Base-by-base conservation (phyloP, 805 yeast species). In the Zygosaccharomyces lentus region DNA sequence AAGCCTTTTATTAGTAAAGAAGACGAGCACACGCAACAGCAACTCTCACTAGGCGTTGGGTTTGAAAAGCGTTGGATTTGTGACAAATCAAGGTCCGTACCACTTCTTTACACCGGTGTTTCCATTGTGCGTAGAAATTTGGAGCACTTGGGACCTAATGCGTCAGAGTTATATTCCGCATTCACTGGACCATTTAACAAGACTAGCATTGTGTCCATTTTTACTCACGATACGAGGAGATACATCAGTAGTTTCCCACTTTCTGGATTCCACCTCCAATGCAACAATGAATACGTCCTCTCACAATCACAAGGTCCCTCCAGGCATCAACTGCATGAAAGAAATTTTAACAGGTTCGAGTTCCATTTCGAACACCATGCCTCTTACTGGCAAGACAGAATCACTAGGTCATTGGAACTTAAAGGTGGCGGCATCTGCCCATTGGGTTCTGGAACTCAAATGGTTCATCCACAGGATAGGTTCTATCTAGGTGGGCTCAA, bases 401-500 rank as follows among this genome's bases (percentile, higher is more conserved):
- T 83, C 46, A 80, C 85, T 2, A 54, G 79, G 6, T 72, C 75
- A 19, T 45, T 78, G 1, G 65, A 71, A 13, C 57, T 70, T 9
- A 73, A 74, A 31, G 64, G 74, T 17, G 95, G 91, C 16, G 67
- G 70, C 16, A 70, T 84, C 41, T 61, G 67, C 49, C 64, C 72
- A 38, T 55, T 67, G 15, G 54, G 51, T 17, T 13, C 37, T 7
- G 46, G 51, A 13, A 48, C 59, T 7, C 54, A 61, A n/a, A 53
- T 56, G 2, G 66, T 86, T 1, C 89, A 84, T 56, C 61, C 81
- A 30, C 71, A 80, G 46, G 96, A 88, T 61, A 73, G 81, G 50
- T 86, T 87, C 60, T 82, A 78, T 59, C 70, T 87, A 41, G 89
- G 93, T 12, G 95, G 93, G 0, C 65, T 75, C 21, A 67, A 73